A percentile compares a stretch with the other conserved stretches of the same genome.
Evolutionary conservation across 139 green algal species (phyloP).

Genomic region (Penium margaritaceum): DNA sequence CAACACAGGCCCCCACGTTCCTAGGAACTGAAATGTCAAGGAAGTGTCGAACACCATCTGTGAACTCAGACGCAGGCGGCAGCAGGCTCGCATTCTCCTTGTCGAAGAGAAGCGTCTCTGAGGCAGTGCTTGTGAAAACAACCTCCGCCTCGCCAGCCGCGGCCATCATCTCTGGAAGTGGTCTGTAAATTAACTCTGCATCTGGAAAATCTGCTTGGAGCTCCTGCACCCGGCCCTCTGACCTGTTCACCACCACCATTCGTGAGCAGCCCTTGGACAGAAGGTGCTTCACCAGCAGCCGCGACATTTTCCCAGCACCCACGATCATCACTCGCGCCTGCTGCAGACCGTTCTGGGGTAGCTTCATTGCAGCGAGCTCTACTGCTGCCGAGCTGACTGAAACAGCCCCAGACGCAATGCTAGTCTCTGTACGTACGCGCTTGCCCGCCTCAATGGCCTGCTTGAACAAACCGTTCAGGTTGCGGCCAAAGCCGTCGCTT

Average conservation of each 20-base stretch:
- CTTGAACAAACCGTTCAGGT: constrained; percentile 97
- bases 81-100: constrained; percentile 52
- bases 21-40: constrained; percentile 94
- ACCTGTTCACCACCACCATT: constrained; percentile 86
- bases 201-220: constrained; percentile 90
- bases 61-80: constrained; percentile 42
- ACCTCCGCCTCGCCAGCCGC: constrained; percentile 70
- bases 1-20: constrained; percentile 81
- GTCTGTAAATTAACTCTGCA: constrained; percentile 79
- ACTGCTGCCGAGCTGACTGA: constrained; percentile 84
- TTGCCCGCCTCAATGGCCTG: constrained; percentile 92
- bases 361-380: constrained; percentile 92
- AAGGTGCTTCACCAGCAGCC: constrained; percentile 94
- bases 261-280: constrained; percentile 84
- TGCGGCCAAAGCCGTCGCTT: constrained; percentile 79
- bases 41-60: constrained; percentile 81
- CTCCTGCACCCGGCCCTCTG: constrained; percentile 70
- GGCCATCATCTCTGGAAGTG: constrained; percentile 83
- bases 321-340: constrained; percentile 84
- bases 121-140: constrained; percentile 78
- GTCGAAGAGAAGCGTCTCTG: constrained; percentile 39
- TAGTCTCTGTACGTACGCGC: constrained; percentile 85
- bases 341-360: constrained; percentile 72
- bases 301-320: constrained; percentile 93
- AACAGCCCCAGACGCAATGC: constrained; percentile 82